Conservation (phyloP, 306 rosid genomes). For the Quercus cerris region DNA sequence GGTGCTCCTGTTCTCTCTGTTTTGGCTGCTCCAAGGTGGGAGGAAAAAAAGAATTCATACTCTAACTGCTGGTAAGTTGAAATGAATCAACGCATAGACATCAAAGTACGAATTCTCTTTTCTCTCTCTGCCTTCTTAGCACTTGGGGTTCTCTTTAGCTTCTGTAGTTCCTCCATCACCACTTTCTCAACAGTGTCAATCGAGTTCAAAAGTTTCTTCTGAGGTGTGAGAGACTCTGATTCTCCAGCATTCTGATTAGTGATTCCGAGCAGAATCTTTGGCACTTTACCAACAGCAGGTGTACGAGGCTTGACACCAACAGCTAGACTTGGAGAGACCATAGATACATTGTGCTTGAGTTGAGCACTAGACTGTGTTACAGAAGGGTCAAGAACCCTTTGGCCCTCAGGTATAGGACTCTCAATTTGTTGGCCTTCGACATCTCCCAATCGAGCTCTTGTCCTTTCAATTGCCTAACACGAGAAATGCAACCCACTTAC, state of each 20-base stretch:
- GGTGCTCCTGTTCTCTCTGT: not conserved
- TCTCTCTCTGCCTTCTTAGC: conserved; percentile 81
- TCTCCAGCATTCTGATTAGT: conserved; percentile 33
- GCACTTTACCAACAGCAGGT: conserved; percentile 19
- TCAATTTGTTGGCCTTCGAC: conserved; percentile 39
- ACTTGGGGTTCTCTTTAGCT: conserved; percentile 54
- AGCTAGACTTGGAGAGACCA: conserved; percentile 22
- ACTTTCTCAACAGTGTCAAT: conserved; percentile 67
- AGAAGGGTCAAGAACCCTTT: conserved; percentile 8
- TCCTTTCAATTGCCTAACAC: conserved; percentile 73
- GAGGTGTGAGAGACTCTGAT: conserved; percentile 55
- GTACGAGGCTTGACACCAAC: not conserved
- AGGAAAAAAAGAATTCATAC: too few species aligned
- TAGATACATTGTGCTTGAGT: conserved; percentile 5
- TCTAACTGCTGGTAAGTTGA: not conserved
- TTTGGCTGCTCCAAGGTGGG: too few species aligned
- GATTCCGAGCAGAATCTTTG: conserved; percentile 42
- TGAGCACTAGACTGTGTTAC: not conserved
- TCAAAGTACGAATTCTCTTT: conserved; percentile 55
- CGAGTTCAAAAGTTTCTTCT: conserved; percentile 69
- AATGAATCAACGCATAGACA: conserved; percentile 79
- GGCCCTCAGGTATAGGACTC: conserved; percentile 28
- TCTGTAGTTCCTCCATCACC: conserved; percentile 64
- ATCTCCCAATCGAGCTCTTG: conserved; percentile 49
- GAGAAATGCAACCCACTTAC: not conserved